phyloP scores from a whole-genome alignment of 2,329 filamentous ascomycete species.

The Camillea tinctor region DNA sequence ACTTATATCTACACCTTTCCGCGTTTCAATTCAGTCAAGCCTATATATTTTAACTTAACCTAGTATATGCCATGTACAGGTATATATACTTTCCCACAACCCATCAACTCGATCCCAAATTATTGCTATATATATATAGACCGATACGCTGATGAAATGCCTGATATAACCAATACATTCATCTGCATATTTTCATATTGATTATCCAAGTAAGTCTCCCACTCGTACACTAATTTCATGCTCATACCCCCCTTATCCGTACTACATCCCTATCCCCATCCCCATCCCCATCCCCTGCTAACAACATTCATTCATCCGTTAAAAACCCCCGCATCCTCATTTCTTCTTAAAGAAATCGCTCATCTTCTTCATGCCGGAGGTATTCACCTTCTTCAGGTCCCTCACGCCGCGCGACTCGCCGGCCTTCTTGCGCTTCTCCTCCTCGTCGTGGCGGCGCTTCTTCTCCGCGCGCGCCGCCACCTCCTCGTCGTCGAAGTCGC shows the following conservation, averaged over 20 bases:
- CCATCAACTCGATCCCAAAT: background rate
- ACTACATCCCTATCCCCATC: background rate
- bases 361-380: conserved; percentile 93
- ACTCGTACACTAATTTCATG: background rate
- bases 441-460: conserved; percentile 82
- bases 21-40: background rate
- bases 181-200: background rate
- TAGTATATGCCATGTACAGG: background rate
- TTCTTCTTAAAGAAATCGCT: conserved; percentile 88
- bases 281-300: background rate
- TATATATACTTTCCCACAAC: background rate
- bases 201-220: background rate
- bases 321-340: conserved; percentile 11
- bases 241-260: too few relatives aligned
- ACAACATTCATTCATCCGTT: too few relatives aligned
- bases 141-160: too few relatives aligned
- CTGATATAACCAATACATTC: background rate
- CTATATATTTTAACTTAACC: background rate
- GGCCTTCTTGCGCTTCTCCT: conserved; percentile 80
- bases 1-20: background rate
- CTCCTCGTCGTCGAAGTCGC: conserved; percentile 64
- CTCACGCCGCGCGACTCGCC: conserved; percentile 72
- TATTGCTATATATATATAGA: background rate
- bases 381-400: conserved; percentile 86
- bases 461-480: conserved; percentile 69